Evolutionary conservation across 1,139 yeast species (phyloP), one percentile per base, ranked within the genome.

Genomic region (Kodamaea derodonti): DNA sequence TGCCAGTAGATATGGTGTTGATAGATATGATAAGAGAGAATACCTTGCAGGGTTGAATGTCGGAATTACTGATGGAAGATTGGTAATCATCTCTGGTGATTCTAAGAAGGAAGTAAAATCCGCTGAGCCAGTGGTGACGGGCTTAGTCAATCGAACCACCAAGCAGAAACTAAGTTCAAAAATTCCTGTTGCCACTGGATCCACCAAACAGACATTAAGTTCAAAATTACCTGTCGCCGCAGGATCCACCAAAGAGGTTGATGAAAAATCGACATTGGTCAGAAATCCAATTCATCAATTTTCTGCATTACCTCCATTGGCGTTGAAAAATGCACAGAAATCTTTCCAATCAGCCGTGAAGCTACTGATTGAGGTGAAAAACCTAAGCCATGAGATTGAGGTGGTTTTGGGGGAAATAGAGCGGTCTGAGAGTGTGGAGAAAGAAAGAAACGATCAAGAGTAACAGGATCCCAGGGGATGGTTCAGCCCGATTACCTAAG

Each of bases 241-340:
- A 18, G 6, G 9, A 18, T 18, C 22, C 22, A 6, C 22, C 6
- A 7, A 6, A 7, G 22, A 18, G 22, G 9, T 7, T 6, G n/a
- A n/a, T n/a, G n/a, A n/a, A n/a, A n/a, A n/a, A n/a, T n/a, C n/a
- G n/a, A 7, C 9, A 18, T 9, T 9, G 8, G 23, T 30, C 16
- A 16, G 33, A 14, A 29, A 75, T 45, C 79, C 80, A 0, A 53
- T 74, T 9, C 38, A 51, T 27, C 78, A 74, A 58, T 76, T 76
- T 54, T 79, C 80, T 0, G 65, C 65, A 0, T 44, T 76, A 16
- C 74, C 68, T 3, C 78, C 80, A 4, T 47, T 48, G 28, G 69
- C 62, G 31, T 52, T 76, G 16, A 52, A 62, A 25, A 45, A 52
- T 29, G 56, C 78, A 1, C 80, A 76, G 46, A 30, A 27, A 1